Base-by-base conservation (phyloP, 108 stramenopile species). In the Skeletonema menzelii region DNA sequence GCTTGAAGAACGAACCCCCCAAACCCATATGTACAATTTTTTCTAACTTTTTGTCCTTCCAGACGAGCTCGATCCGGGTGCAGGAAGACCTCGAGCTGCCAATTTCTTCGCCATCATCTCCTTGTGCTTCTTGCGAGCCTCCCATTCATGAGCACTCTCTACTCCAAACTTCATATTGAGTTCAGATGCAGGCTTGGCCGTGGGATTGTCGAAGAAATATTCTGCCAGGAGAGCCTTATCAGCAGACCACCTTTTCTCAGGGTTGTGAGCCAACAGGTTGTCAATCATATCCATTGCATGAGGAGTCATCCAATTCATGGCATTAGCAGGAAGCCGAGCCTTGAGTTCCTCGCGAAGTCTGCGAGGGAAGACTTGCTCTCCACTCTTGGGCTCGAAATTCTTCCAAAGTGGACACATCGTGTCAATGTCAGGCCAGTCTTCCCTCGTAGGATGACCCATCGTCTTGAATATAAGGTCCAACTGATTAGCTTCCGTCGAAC, bases 151-250 rank as follows among this genome's bases (percentile, higher is more conserved):
- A 11, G 88, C 91, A 34, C 86, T 90, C 2, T 84, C 73, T 15
- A 95, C 88, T 49, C 86, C 67, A 67, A 95, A 91, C 55, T 87
- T 90, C 94, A 95, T 95, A 44, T 80, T 73, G 56, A 95, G 87
- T 46, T 95, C 69, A n/a, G 84, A 63, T 2, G 91, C 86, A 59
- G 81, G 65, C 73, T 95, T 95, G 24, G 88, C 79, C 30, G 92
- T 81, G 0, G 94, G 94, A 55, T 82, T 82, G 12, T 95, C 94
- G 64, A 88, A 95, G 73, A 95, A 95, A 76, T 91, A 95, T 7
- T 95, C 94, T 2, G 94, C 94, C 22, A 76, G 82, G 10, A 95
- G 80, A 14, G 90, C 90, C 56, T 92, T 73, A 40, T 79, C 76
- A 4, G 94, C 91, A 40, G 90, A 88, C 91, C 91, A 95, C 49